Evolutionary conservation across 306 rosid genomes (phyloP), one percentile per base, ranked within the genome.

Genomic region (Heteromeles arbutifolia): DNA sequence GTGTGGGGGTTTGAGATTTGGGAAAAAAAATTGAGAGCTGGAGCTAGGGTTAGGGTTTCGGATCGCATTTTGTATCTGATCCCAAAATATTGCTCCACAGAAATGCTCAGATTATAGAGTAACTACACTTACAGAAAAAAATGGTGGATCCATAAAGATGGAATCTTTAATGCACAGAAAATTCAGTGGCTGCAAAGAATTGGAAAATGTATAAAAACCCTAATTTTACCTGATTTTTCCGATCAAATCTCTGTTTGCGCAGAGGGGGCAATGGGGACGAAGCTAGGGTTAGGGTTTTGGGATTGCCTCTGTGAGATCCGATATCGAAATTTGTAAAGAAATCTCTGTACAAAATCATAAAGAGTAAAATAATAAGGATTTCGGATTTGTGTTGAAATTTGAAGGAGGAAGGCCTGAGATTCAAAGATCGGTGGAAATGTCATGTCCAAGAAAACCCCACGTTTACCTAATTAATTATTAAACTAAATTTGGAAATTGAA

Each of bases 1-100:
- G 88, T 91, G 80, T 12, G 97, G 98, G 69, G 93, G 93, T 82
- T 80, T 91, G 69, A 91, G 85, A 45, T 34, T 68, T 57, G 97
- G 92, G 69, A 91, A 80, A 43, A n/a, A n/a, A 88, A 82, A 53
- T 79, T 81, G 62, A 91, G 73, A 73, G 84, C 98, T 26, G 93
- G 97, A 77, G 92, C 86, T 54, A 78, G 45, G 70, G 70, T 68
- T 77, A 28, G 83, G 67, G 78, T 81, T 74, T 78, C 75, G 59
- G 89, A 77, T 74, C 79, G 83, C 98, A 93, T 90, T 65, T 25
- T 72, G 68, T 69, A 52, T 77, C 13, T 3, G 28, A 65, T 24
- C 41, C 74, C 57, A 68, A 45, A 17, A 44, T 18, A 9, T 22
- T 5, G 5, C 5, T 39, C 41, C 39, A 39, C 53, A 29, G 37